Conservation (phyloP, 1,284 basidiomycete species). For the Sporisorium reilianum region DNA sequence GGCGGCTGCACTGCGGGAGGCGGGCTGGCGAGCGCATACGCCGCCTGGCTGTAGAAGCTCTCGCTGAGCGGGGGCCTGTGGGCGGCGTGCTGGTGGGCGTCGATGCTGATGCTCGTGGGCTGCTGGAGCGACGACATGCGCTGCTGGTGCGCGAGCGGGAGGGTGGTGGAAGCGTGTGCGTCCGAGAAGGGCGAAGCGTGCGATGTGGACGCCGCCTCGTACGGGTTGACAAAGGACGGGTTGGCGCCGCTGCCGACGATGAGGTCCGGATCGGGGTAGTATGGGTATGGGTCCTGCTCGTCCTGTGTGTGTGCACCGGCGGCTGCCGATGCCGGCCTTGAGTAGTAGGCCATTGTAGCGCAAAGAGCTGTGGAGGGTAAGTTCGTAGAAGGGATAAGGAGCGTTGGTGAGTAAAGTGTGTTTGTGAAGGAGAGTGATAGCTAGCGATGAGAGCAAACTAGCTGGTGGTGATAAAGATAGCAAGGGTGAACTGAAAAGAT, state of each 20-base stretch:
- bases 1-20: constrained; percentile 7
- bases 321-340: constrained; percentile 34
- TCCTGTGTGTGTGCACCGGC: constrained; percentile 29
- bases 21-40: constrained; percentile 45
- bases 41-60: constrained; percentile 63
- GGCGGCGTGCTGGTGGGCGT: constrained; percentile 23
- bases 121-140: constrained; percentile 23
- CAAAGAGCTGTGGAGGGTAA: neutral
- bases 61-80: constrained; percentile 52
- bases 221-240: constrained; percentile 35
- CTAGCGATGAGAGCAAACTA: neutral
- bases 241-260: constrained; percentile 30
- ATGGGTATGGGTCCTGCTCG: constrained; percentile 39
- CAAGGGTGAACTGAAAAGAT: neutral
- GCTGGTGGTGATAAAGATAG: neutral
- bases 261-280: constrained; percentile 48
- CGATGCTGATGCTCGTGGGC: constrained; percentile 32
- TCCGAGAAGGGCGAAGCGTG: constrained; percentile 37
- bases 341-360: constrained; percentile 38
- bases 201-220: constrained; percentile 18
- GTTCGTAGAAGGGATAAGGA: neutral
- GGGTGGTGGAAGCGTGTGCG: constrained; percentile 13
- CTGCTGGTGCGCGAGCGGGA: constrained; percentile 29
- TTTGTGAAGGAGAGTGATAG: neutral
- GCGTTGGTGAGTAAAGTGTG: neutral